Conservation (phyloP, 495 filamentous ascomycete genomes). For the Lasiosphaeria ovina region DNA sequence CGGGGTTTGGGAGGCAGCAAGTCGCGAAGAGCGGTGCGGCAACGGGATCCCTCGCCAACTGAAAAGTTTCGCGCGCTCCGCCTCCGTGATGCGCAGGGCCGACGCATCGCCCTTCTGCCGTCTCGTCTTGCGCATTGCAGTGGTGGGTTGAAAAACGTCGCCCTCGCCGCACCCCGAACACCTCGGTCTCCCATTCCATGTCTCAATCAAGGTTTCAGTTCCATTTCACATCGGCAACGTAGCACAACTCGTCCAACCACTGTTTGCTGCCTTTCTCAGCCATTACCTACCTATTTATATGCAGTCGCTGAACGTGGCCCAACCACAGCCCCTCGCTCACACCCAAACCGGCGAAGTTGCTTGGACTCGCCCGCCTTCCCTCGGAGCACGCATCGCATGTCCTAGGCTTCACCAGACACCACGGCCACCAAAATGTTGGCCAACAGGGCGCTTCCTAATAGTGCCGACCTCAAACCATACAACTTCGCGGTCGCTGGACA, state of each 20-base stretch:
- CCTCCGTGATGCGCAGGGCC: slow-evolving; percentile 11
- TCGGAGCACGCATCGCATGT: not conserved
- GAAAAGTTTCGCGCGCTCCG: slow-evolving; percentile 6
- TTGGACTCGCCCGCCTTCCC: not conserved
- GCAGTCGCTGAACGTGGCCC: slow-evolving; percentile 4
- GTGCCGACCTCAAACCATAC: slow-evolving; percentile 63
- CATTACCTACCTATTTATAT: slow-evolving; percentile 1
- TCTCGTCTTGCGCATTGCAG: not conserved
- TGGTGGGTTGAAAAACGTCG: slow-evolving; percentile 4
- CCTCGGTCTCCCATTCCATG: slow-evolving; percentile 3
- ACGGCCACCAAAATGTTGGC: slow-evolving; percentile 25
- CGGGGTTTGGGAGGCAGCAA: not conserved
- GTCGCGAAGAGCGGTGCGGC: not conserved
- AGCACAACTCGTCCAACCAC: not conserved
- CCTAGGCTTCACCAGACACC: not conserved
- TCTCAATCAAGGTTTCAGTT: slow-evolving; percentile 8
- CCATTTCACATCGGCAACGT: not conserved
- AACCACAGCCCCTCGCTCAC: not conserved
- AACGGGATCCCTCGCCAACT: not conserved
- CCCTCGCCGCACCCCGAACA: not conserved
- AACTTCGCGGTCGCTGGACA: slow-evolving; percentile 89
- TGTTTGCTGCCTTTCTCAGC: not conserved
- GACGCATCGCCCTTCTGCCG: slow-evolving; percentile 5
- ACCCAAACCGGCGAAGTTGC: not conserved
- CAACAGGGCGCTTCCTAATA: slow-evolving; percentile 42